phyloP scores from a whole-genome alignment of 768 basidiomycete genomes.

The Zangia roseola region DNA sequence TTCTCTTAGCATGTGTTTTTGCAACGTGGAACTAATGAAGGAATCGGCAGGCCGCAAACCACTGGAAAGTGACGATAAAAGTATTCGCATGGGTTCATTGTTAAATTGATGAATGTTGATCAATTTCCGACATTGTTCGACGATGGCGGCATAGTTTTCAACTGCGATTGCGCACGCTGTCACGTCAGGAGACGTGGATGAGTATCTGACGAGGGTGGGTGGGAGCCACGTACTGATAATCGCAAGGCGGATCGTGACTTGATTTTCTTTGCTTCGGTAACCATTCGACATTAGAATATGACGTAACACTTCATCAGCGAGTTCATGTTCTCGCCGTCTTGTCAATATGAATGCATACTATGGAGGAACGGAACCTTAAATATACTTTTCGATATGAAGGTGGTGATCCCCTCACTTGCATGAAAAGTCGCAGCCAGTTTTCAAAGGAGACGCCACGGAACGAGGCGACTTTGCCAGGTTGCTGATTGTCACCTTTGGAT shows the following conservation, averaged over 20 bases:
- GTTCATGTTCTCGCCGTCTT: slow-evolving; percentile 56
- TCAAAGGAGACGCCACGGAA: slow-evolving; percentile 84
- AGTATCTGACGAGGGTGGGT: neutral
- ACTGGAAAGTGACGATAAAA: slow-evolving; percentile 69
- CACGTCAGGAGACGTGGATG: neutral
- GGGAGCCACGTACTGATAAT: slow-evolving; percentile 55
- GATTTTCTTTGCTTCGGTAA: slow-evolving; percentile 58
- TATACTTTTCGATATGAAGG: neutral
- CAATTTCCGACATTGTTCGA: slow-evolving; percentile 77
- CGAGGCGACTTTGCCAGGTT: slow-evolving; percentile 48
- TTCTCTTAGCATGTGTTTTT: slow-evolving; percentile 84
- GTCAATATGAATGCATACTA: slow-evolving; percentile 79
- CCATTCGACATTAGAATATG: slow-evolving; percentile 76
- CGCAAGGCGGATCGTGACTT: slow-evolving; percentile 73
- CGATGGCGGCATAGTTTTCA: slow-evolving; percentile 53
- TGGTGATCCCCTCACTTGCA: slow-evolving; percentile 62
- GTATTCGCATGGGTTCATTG: slow-evolving; percentile 79
- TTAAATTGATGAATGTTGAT: slow-evolving; percentile 79
- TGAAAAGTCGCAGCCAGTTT: slow-evolving; percentile 81
- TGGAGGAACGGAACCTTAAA: slow-evolving; percentile 1
- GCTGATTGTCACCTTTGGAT: slow-evolving; percentile 40
- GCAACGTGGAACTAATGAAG: slow-evolving; percentile 74
- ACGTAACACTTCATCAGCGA: slow-evolving; percentile 72
- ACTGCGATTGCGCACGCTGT: slow-evolving; percentile 72
- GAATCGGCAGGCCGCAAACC: slow-evolving; percentile 70